Conservation (phyloP, 2,329 filamentous ascomycete genomes). For the Endothia cerciana region DNA sequence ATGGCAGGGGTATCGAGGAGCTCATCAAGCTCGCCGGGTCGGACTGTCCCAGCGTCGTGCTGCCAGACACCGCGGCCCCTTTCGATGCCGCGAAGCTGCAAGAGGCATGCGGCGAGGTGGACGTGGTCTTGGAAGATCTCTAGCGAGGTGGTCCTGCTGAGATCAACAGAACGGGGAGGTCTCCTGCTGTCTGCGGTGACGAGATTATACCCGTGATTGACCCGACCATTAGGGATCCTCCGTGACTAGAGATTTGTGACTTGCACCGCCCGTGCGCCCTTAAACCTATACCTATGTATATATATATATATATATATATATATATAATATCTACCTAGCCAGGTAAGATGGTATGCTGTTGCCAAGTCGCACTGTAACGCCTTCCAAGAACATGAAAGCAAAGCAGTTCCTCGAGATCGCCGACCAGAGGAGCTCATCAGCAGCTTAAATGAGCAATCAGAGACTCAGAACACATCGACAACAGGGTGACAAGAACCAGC, state of each 20-base stretch:
- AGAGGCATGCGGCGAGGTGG: conserved; percentile 14
- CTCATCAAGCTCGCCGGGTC: conserved; percentile 45
- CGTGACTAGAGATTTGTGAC: neutral
- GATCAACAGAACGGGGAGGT: neutral
- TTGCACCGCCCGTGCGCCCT: neutral
- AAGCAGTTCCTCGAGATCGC: too few relatives aligned
- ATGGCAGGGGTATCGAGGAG: conserved; percentile 53
- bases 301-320: too few relatives aligned
- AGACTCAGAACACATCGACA: too few relatives aligned
- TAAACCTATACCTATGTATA: too few relatives aligned
- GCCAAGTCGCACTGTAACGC: too few relatives aligned
- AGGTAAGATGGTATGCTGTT: too few relatives aligned
- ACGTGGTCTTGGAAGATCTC: neutral
- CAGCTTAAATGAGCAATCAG: too few relatives aligned
- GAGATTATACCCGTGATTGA: neutral
- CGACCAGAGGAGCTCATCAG: too few relatives aligned
- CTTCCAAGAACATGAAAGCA: too few relatives aligned
- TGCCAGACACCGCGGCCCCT: conserved; percentile 42
- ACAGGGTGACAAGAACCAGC: too few relatives aligned
- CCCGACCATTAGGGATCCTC: neutral
- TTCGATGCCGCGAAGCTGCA: conserved; percentile 34
- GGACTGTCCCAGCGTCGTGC: conserved; percentile 39
- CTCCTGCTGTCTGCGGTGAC: neutral
- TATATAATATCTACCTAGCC: neutral
- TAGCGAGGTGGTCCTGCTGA: conserved; percentile 8